Conservation (phyloP, 495 filamentous ascomycete species). For the Endocarpon pusillum region DNA sequence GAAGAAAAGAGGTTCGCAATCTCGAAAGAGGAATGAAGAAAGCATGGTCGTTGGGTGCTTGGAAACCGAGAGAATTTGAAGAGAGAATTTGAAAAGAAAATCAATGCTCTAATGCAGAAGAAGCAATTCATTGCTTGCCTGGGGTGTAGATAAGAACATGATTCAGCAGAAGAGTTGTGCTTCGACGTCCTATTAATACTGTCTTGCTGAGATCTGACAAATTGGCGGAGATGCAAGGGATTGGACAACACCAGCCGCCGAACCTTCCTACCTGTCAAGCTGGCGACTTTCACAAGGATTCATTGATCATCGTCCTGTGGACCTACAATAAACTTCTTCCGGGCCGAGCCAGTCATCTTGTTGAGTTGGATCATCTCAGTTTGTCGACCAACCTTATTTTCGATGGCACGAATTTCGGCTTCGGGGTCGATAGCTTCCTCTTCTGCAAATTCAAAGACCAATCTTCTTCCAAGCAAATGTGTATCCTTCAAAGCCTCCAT, state of each 20-base stretch:
- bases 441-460: constrained; percentile 81
- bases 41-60: no score
- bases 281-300: constrained; percentile 21
- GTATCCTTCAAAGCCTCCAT: constrained; percentile 81
- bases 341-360: constrained; percentile 61
- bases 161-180: no score
- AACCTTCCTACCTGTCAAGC: constrained; percentile 5
- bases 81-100: no score
- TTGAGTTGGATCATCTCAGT: constrained; percentile 75
- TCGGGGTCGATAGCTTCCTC: constrained; percentile 78
- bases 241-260: no score
- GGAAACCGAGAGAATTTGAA: no score
- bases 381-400: constrained; percentile 80
- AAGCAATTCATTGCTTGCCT: no score
- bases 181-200: no score
- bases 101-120: no score
- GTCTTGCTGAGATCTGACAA: no score
- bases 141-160: no score
- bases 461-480: constrained; percentile 72
- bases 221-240: constrained; percentile 33
- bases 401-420: constrained; percentile 89
- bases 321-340: constrained; percentile 76
- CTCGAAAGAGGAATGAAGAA: no score
- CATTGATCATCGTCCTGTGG: constrained; percentile 48
- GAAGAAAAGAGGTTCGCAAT: no score